A percentile compares a stretch with the other conserved stretches of the same genome.
Evolutionary conservation across 768 basidiomycete genomes (phyloP).

Genomic region (Suillus hirtellus): DNA sequence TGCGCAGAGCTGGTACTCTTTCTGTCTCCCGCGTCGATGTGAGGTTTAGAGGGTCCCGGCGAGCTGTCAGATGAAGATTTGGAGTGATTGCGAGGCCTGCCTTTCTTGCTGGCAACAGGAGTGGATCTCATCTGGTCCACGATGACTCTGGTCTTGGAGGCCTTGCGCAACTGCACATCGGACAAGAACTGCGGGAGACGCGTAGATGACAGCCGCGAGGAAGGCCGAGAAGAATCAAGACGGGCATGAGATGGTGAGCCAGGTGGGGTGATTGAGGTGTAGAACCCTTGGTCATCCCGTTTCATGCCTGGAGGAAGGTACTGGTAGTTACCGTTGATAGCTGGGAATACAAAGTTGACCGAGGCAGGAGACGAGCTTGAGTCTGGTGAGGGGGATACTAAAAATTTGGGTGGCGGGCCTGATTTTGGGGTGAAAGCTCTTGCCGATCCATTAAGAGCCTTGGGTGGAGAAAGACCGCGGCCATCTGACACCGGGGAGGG

Average conservation of each 20-base stretch:
- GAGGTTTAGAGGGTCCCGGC: background rate
- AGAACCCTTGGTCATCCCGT: conserved; percentile 57
- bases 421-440: conserved; percentile 46
- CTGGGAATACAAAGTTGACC: conserved; percentile 49
- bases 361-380: conserved; percentile 11
- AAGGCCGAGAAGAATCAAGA: conserved; percentile 18
- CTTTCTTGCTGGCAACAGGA: conserved; percentile 11
- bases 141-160: conserved; percentile 59
- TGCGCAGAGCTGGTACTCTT: background rate
- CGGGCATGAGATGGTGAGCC: conserved; percentile 17
- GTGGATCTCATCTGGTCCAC: conserved; percentile 55
- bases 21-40: too few relatives aligned
- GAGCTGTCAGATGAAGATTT: conserved; percentile 9
- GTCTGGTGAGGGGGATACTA: conserved; percentile 19
- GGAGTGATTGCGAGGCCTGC: conserved; percentile 18
- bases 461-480: conserved; percentile 6
- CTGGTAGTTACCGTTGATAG: conserved; percentile 36
- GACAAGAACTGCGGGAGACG: conserved; percentile 53
- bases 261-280: conserved; percentile 37
- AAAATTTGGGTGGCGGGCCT: conserved; percentile 25
- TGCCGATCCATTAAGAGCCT: conserved; percentile 42
- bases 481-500: conserved; percentile 4
- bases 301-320: conserved; percentile 40
- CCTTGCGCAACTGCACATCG: conserved; percentile 37
- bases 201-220: conserved; percentile 33